Conservation (phyloP, 192 early-diverging fungal genomes). For the Entomortierella lignicola region DNA sequence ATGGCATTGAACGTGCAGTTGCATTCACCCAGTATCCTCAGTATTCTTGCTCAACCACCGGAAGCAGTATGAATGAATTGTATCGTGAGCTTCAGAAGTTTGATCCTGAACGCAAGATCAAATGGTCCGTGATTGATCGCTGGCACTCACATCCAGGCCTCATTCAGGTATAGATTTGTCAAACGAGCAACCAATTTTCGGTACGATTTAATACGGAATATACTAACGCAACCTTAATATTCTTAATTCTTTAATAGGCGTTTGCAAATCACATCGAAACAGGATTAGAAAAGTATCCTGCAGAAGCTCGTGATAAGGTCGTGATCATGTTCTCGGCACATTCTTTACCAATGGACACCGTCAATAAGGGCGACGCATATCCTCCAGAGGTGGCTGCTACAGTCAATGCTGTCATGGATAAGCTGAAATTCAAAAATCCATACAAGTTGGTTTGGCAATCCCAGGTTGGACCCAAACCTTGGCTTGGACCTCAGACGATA, state of each 20-base stretch:
- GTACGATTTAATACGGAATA: background rate
- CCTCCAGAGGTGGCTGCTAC: conserved; percentile 88
- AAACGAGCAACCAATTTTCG: background rate
- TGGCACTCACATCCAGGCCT: conserved; percentile 92
- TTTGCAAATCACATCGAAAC: conserved; percentile 85
- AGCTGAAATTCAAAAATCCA: conserved; percentile 78
- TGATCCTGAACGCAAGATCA: conserved; percentile 73
- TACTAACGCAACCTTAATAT: background rate
- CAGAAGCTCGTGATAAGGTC: conserved; percentile 73
- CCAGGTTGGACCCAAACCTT: conserved; percentile 91
- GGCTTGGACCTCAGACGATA: conserved; percentile 93
- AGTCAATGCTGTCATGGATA: conserved; percentile 83
- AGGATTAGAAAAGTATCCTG: conserved; percentile 72
- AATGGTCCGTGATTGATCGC: conserved; percentile 97
- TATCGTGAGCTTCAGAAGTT: conserved; percentile 68
- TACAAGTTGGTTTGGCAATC: conserved; percentile 96
- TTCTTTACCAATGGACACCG: conserved; percentile 92
- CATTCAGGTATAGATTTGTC: conserved; percentile 62
- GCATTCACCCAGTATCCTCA: conserved; percentile 97
- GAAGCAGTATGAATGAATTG: conserved; percentile 92
- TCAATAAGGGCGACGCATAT: conserved; percentile 93
- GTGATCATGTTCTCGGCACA: conserved; percentile 96
- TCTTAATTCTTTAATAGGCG: conserved; percentile 51
- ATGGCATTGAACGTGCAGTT: conserved; percentile 86
- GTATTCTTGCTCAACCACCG: conserved; percentile 96